These are phyloP conservation scores for Eruca vesicaria DNA, from an alignment of 441 rosid species.

Conservation along the genomic window DNA sequence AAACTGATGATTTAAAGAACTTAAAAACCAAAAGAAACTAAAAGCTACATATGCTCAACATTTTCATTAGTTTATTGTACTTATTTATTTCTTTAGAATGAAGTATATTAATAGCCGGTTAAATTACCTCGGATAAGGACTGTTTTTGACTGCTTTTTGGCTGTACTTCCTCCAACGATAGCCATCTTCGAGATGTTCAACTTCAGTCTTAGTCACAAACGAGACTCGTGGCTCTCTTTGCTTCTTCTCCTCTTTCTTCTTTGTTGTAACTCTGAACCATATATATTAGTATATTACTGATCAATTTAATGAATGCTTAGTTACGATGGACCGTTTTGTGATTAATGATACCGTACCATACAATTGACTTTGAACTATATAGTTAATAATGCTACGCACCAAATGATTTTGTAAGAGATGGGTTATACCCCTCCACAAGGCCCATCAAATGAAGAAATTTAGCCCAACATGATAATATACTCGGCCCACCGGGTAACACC, in stretches of 20 bases:
- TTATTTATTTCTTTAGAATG: not conserved
- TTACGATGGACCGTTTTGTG: not conserved
- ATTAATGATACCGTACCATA: not conserved
- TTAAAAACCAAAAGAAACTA: not conserved
- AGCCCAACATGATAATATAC: no score
- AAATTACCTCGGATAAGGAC: conserved; percentile 91
- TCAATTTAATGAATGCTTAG: not conserved
- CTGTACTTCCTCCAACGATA: conserved; percentile 98
- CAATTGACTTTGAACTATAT: conserved; percentile 18
- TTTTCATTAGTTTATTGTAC: not conserved
- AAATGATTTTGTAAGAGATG: conserved; percentile 17
- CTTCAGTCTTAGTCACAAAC: conserved; percentile 88
- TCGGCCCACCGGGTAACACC: no score
- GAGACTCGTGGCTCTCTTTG: conserved; percentile 75
- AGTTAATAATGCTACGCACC: not conserved
- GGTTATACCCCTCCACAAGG: no score
- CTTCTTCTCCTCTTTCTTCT: conserved; percentile 74
- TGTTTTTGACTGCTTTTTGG: conserved; percentile 94
- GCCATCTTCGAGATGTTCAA: conserved; percentile 96
- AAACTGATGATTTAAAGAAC: not conserved
- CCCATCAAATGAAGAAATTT: no score
- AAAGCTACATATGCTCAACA: not conserved
- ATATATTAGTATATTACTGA: conserved; percentile 10
- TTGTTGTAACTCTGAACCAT: conserved; percentile 44
- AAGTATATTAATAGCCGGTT: not conserved